Evolutionary conservation across 306 rosid genomes (phyloP), one percentile per base, ranked within the genome.

Genomic region (Pueraria montana): DNA sequence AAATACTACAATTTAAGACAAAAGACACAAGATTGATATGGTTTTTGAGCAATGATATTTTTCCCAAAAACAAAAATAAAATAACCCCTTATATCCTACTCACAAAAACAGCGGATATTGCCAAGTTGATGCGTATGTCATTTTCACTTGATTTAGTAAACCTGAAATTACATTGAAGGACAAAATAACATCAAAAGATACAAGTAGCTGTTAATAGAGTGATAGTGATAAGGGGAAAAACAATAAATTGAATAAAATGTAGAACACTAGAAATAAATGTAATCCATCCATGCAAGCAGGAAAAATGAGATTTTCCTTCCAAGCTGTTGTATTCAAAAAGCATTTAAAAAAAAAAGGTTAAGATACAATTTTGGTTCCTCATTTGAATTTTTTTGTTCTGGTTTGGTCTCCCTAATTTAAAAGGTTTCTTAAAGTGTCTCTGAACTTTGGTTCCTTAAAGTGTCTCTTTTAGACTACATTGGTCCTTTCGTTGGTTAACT

Each of bases 81-180:
- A 81, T 36, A 50, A 68, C 58, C 79, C 76, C 38, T 84, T 76
- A 70, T 76, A 77, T 56, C 61, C 49, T 49, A 92, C 99, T 94
- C 88, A 94, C 99, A 87, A 96, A 96, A 80, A 79, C 95, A 55
- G 95, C 98, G 56, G 97, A 78, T 80, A 96, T 89, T 83, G 91
- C 98, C 85, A 96, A 81, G 90, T 96, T 96, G 89, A 96, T 96
- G 36, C 85, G 94, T 16, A 72, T 89, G 83, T 92, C 99, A 84
- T 87, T 90, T 82, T 74, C 74, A 84, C 91, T 86, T n/a, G 97
- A 96, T 81, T 92, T 96, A 73, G 96, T 74, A 88, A 88, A 90
- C 93, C 99, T 96, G 91, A 84, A 84, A 91, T 86, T 76, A 80
- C 81, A 82, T 56, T 74, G 80, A 67, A 74, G 78, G 66, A 66